Percentiles rank a stretch among this genome's conserved stretches.
phyloP scores from a whole-genome alignment of 2,329 filamentous ascomycete genomes.

The Mycosphaerella sp. region DNA sequence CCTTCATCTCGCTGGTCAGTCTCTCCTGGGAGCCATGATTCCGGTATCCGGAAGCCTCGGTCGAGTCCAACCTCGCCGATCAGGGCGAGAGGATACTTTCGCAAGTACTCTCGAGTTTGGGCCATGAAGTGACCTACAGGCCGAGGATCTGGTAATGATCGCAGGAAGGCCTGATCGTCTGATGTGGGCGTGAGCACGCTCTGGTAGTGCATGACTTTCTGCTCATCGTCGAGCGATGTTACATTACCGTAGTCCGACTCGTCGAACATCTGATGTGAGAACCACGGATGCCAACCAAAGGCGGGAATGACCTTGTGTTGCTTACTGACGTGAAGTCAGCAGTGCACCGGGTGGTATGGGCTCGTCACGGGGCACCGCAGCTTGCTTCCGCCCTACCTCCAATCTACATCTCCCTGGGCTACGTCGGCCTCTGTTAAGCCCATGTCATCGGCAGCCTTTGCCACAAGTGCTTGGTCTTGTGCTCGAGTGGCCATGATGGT shows the following conservation, averaged over 20 bases:
- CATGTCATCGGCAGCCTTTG: conserved; percentile 51
- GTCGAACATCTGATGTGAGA: conserved; percentile 68
- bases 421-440: conserved; percentile 38
- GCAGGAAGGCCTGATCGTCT: conserved; percentile 45
- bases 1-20: conserved; percentile 40
- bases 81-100: conserved; percentile 55
- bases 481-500: conserved; percentile 72
- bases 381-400: conserved; percentile 32
- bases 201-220: conserved; percentile 56
- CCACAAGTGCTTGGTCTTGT: conserved; percentile 69
- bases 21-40: conserved; percentile 45
- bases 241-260: conserved; percentile 40
- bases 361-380: not conserved
- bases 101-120: conserved; percentile 51
- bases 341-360: not conserved
- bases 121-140: conserved; percentile 54
- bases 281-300: conserved; percentile 90
- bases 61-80: conserved; percentile 75
- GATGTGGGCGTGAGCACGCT: conserved; percentile 56
- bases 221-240: conserved; percentile 36
- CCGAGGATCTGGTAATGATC: conserved; percentile 53
- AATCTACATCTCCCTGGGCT: conserved; percentile 17
- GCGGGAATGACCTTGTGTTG: conserved; percentile 55
- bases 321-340: conserved; percentile 11
- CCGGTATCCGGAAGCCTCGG: conserved; percentile 67